Conservation (phyloP, 1,284 basidiomycete genomes). For the Leccinum subrobustum region DNA sequence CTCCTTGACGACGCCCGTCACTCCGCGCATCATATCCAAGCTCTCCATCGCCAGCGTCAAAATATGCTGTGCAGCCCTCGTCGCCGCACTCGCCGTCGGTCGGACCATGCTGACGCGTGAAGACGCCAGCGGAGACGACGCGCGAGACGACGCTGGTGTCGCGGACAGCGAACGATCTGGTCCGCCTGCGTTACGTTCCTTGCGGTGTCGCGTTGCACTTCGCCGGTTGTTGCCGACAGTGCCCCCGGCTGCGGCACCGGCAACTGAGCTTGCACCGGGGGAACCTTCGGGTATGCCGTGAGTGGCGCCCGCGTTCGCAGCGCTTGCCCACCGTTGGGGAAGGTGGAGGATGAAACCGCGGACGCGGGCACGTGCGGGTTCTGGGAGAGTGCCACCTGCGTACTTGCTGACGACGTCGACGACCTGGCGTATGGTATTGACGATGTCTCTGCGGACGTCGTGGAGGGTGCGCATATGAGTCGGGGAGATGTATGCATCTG, state of each 20-base stretch:
- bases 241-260: conserved; percentile 41
- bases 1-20: conserved; percentile 85
- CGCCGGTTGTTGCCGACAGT: conserved; percentile 24
- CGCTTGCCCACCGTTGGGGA: conserved; percentile 75
- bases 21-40: conserved; percentile 86
- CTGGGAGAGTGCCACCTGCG: conserved; percentile 81
- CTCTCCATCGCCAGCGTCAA: conserved; percentile 87
- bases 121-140: conserved; percentile 30
- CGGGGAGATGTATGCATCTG: conserved; percentile 42
- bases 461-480: conserved; percentile 66
- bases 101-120: conserved; percentile 21
- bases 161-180: conserved; percentile 30
- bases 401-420: conserved; percentile 88
- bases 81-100: conserved; percentile 55
- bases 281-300: conserved; percentile 26
- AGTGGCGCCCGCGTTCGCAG: conserved; percentile 19
- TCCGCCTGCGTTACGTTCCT: conserved; percentile 32
- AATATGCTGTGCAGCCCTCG: conserved; percentile 77
- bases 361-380: conserved; percentile 77
- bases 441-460: conserved; percentile 77
- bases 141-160: conserved; percentile 32
- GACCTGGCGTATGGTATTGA: conserved; percentile 84
- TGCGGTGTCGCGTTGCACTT: conserved; percentile 23
- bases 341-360: conserved; percentile 79
- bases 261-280: conserved; percentile 30